Conservation (phyloP, 116 monocot species). For the Phalaenopsis hybrid region DNA sequence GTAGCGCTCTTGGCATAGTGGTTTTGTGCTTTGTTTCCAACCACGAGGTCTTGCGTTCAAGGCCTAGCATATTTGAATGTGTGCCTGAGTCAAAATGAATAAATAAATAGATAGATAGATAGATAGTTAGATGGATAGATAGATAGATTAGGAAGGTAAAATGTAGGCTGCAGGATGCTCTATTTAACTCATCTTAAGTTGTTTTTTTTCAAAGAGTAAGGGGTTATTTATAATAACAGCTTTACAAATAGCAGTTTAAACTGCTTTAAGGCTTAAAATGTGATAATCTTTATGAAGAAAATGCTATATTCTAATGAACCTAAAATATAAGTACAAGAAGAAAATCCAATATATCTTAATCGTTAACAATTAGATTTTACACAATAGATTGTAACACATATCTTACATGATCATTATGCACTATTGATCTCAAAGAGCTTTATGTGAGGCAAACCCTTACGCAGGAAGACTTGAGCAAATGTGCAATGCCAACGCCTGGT, state of each 20-base stretch:
- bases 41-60: no score
- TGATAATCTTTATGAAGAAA: not conserved
- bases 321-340: not conserved
- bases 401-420: not conserved
- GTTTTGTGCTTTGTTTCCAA: no score
- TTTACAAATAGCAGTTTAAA: not conserved
- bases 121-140: no score
- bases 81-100: no score
- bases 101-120: not conserved
- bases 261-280: not conserved
- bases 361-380: not conserved
- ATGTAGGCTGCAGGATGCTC: not conserved
- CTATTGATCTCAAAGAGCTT: not conserved
- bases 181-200: not conserved
- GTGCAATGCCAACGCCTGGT: not conserved
- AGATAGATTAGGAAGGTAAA: not conserved
- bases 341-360: not conserved
- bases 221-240: not conserved
- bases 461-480: not conserved
- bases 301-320: not conserved
- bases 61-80: no score
- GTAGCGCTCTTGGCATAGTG: no score
- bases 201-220: not conserved
- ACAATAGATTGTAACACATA: not conserved
- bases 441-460: not conserved